Base-by-base conservation (phyloP, 2,329 filamentous ascomycete genomes). In the Capronia coronata region DNA sequence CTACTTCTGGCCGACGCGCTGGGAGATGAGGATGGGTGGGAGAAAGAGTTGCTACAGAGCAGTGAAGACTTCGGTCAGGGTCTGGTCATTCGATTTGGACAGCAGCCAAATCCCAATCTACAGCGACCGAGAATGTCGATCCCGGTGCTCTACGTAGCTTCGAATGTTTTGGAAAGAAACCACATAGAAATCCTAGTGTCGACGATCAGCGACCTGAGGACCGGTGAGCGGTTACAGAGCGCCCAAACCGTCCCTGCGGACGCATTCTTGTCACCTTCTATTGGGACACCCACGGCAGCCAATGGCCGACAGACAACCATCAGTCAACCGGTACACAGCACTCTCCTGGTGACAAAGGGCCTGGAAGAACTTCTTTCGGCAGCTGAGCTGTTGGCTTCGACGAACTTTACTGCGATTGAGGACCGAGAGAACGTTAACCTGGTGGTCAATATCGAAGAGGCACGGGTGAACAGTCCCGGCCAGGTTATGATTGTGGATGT, bases 291-390 rank as follows among this genome's bases (percentile, higher is more conserved):
- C 1, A 76, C 74, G 4, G 82, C 84, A 11, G 75, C 75, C 52
- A 79, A 78, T 13, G 82, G 82, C 7, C 75, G 80, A 53, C 76
- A 80, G 49, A 81, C 82, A 10, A 77, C 82, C 13, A 75, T 93
- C 35, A 80, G 82, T 5, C 88, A 87, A 38, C 90, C 91, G 0
- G 88, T 96, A 1, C 91, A 97, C 64, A 86, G 83, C 63, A 80
- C 84, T 1, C 68, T 96, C 13, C 61, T 96, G 8, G 77, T 94
- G 7, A 82, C 81, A 0, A 77, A 86, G 42, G 89, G 87, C 0
- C 69, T 94, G 2, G 71, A 78, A 46, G 87, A 85, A 6, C 79
- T 84, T 1, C 61, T 71, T 27, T 59, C 65, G 63, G 71, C 39
- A 59, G 65, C 32, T 65, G 72, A 55, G 65, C 65, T 13, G 61